These are phyloP conservation scores for Lipomyces mesembrius DNA, from an alignment of 805 yeast genomes.

Conservation along the genomic window DNA sequence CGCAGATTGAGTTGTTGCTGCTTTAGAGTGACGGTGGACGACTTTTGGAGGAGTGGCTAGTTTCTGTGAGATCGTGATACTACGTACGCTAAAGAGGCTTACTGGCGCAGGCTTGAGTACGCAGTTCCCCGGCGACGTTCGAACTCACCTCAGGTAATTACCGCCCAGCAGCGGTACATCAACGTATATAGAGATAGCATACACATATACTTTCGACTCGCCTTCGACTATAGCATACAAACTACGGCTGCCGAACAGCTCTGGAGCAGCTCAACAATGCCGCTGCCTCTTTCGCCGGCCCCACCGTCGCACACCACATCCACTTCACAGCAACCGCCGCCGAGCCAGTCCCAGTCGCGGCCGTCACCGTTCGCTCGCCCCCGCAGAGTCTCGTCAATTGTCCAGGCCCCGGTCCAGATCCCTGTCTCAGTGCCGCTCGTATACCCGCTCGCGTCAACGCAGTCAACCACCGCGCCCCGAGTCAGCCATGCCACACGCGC, in stretches of 20 bases:
- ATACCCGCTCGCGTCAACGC: conserved; percentile 9
- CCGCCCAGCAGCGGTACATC: neutral
- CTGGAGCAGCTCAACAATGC: neutral
- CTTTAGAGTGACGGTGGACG: neutral
- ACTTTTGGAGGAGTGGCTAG: neutral
- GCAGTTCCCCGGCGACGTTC: neutral
- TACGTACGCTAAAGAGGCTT: neutral
- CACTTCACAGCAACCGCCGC: neutral
- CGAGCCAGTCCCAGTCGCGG: conserved; percentile 17
- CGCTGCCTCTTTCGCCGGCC: conserved; percentile 9
- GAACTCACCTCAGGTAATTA: neutral
- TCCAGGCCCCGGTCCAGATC: conserved; percentile 23
- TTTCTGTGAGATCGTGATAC: neutral
- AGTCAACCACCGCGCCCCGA: neutral
- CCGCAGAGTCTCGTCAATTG: conserved; percentile 36
- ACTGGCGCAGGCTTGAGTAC: neutral
- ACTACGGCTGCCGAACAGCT: neutral
- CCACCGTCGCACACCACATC: conserved; percentile 1
- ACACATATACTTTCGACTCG: neutral
- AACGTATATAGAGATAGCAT: neutral
- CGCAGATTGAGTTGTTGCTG: neutral
- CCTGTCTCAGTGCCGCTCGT: neutral
- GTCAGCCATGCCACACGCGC: neutral
- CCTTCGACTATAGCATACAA: neutral
- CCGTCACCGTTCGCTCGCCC: conserved; percentile 34